Conservation (phyloP, 331 rosid species). For the Ulmus americana region DNA sequence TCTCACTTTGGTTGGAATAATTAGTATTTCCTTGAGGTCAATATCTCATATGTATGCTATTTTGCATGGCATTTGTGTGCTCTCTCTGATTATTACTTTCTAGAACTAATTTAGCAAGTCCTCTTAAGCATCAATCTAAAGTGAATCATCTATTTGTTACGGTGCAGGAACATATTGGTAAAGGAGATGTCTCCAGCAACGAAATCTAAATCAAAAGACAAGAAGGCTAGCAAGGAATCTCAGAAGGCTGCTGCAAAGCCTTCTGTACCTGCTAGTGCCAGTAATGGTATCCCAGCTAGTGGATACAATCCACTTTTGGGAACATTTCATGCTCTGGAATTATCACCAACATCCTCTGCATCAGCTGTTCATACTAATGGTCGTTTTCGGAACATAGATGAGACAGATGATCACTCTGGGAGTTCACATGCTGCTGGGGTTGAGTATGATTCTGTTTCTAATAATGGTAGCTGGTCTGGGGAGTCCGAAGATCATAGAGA, state of each 20-base stretch:
- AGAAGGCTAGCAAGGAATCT: constrained; percentile 68
- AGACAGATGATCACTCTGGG: constrained; percentile 77
- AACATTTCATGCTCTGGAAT: constrained; percentile 77
- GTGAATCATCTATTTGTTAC: constrained; percentile 8
- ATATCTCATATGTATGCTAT: background rate
- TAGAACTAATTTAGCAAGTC: constrained; percentile 6
- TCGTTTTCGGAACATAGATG: constrained; percentile 87
- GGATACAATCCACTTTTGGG: constrained; percentile 85
- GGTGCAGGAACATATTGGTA: constrained; percentile 32
- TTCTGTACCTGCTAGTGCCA: constrained; percentile 52
- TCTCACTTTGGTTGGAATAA: background rate
- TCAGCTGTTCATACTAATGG: constrained; percentile 63
- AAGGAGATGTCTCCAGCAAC: constrained; percentile 83
- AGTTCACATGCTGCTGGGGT: constrained; percentile 43
- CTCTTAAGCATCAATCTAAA: background rate
- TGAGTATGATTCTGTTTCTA: constrained; percentile 94
- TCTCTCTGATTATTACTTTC: background rate
- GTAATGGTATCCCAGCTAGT: constrained; percentile 68
- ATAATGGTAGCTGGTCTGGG: constrained; percentile 96
- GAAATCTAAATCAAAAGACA: constrained; percentile 82
- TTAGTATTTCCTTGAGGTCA: background rate
- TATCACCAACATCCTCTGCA: constrained; percentile 41
- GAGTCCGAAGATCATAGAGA: constrained; percentile 97
- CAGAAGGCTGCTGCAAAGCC: constrained; percentile 60
- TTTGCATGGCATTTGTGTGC: background rate